Conservation (phyloP, 2,329 filamentous ascomycete species). For the Pestalotiopsis sp. region DNA sequence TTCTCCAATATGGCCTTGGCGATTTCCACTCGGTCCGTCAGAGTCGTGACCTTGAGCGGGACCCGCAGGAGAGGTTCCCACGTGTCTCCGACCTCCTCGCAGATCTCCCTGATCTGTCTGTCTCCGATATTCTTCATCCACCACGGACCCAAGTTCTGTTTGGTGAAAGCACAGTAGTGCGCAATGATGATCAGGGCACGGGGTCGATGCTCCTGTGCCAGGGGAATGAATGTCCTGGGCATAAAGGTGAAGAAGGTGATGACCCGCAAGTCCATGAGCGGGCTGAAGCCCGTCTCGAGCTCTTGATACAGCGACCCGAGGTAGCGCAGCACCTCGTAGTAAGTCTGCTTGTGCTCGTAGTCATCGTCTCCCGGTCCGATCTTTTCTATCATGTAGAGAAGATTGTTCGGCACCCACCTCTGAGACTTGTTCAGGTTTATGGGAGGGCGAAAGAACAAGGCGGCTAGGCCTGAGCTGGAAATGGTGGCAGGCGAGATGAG, state of each 20-base stretch:
- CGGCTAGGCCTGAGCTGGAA: slow-evolving; percentile 42
- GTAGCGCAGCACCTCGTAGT: slow-evolving; percentile 47
- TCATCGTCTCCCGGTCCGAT: slow-evolving; percentile 45
- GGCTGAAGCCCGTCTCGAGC: slow-evolving; percentile 43
- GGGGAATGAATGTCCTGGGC: slow-evolving; percentile 42
- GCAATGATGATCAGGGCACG: slow-evolving; percentile 53
- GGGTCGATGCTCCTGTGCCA: slow-evolving; percentile 41
- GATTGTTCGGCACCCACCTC: slow-evolving; percentile 43
- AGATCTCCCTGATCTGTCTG: slow-evolving; percentile 46
- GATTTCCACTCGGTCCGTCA: slow-evolving; percentile 34
- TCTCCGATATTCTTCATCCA: slow-evolving; percentile 50
- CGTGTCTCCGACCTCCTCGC: slow-evolving; percentile 35
- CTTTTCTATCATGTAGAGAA: slow-evolving; percentile 50
- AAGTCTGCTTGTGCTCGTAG: slow-evolving; percentile 36
- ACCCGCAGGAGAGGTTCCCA: slow-evolving; percentile 43
- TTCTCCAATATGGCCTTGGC: slow-evolving; percentile 45
- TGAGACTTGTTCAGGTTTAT: slow-evolving; percentile 45
- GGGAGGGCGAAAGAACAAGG: slow-evolving; percentile 49
- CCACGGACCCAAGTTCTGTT: slow-evolving; percentile 44
- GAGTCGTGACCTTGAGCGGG: slow-evolving; percentile 37
- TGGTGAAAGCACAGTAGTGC: slow-evolving; percentile 52
- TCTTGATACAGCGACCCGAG: slow-evolving; percentile 54
- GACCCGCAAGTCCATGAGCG: slow-evolving; percentile 48
- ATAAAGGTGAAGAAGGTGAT: slow-evolving; percentile 55
- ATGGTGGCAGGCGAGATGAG: slow-evolving; percentile 32